Evolutionary conservation across 495 filamentous ascomycete genomes (phyloP).

Genomic region (Xylaria scruposa): DNA sequence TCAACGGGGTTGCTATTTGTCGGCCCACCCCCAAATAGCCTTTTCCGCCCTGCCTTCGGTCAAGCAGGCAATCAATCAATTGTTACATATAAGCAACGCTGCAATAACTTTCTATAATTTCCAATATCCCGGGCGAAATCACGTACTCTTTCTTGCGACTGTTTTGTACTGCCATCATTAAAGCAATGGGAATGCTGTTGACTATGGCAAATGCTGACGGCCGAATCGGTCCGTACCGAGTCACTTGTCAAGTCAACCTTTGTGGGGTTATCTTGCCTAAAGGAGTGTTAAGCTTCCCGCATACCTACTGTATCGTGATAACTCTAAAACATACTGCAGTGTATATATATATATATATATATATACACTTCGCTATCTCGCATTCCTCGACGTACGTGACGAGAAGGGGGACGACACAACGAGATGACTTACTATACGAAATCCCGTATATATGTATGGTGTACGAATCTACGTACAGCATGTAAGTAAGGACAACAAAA

Average conservation of each 20-base stretch:
- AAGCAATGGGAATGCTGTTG: neutral
- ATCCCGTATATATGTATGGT: neutral
- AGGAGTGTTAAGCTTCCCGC: neutral
- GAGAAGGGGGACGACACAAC: neutral
- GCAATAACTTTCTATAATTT: neutral
- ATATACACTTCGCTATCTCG: neutral
- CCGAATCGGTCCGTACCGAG: slow-evolving; percentile 21
- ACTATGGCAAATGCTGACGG: neutral
- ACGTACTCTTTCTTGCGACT: neutral
- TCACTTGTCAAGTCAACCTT: slow-evolving; percentile 11
- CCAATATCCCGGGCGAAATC: neutral
- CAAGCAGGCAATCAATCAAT: neutral
- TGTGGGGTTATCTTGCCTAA: slow-evolving; percentile 20
- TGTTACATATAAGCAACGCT: slow-evolving; percentile 21
- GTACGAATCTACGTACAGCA: neutral
- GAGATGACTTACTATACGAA: neutral
- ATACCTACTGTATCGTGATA: neutral
- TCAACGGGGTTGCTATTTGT: slow-evolving; percentile 15
- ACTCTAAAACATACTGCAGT: neutral
- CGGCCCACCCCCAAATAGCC: neutral
- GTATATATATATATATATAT: too few relatives aligned
- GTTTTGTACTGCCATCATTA: neutral
- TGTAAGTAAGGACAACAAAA: neutral
- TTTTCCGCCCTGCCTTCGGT: slow-evolving; percentile 8
- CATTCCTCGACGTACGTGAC: neutral